Evolutionary conservation across 495 filamentous ascomycete species (phyloP), one percentile per base, ranked within the genome.

Genomic region (Parathielavia hyrcaniae): DNA sequence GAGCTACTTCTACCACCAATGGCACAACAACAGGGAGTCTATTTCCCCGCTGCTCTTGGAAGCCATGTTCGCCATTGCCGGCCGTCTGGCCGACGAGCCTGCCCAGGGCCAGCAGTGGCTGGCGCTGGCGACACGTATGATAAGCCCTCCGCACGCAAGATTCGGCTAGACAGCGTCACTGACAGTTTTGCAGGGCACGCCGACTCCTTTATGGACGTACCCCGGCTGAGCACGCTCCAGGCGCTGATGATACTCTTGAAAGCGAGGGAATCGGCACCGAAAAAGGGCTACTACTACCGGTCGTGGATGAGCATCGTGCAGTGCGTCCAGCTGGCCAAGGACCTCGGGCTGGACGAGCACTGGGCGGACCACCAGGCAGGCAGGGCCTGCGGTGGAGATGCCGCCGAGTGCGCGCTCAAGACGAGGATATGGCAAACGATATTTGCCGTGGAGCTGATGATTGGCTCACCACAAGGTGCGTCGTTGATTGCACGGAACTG

Each of bases 271-370:
- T 86, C 89, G 34, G 82, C 86, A 12, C 95, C 95, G 2, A 93
- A 93, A 68, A 85, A 90, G 64, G 93, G 93, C 1, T 98, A 98
- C 69, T 98, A 93, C 71, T 97, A 91, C 68, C 83, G 93, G 23
- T 98, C 93, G 12, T 98, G 93, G 93, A 96, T 96, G 83, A 95
- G 88, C 8, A 84, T 97, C 47, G 91, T 96, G 53, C 90, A 88
- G 43, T 86, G 91, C 54, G 85, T 96, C 22, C 85, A 89, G 12
- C 95, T 98, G 88, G 90, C 85, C 44, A 91, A 95, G 64, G 93
- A 98, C 67, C 77, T 98, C 53, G 91, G 90, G 43, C 77, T 98
- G 9, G 85, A 97, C 67, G 90, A 95, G 66, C 93, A 98, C 72
- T 83, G 83, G 62, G 83, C 83, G 43, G 78, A 80, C 41, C 93